Percentiles rank a stretch among this genome's conserved stretches.
phyloP scores from a whole-genome alignment of 148 eudicot species.

The Spergularia bocconei region DNA sequence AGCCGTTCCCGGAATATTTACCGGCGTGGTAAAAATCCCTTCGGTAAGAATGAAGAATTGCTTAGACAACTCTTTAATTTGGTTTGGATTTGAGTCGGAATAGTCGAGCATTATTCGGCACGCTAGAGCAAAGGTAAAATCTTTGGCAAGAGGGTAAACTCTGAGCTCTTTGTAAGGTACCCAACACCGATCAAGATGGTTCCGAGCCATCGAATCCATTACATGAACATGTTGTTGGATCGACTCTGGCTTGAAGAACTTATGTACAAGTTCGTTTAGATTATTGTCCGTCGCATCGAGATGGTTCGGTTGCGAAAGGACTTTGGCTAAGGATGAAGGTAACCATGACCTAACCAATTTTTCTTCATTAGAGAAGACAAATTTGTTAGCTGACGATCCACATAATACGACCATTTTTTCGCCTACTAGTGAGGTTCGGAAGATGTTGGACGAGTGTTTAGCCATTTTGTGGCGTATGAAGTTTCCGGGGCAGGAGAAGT shows the following conservation, averaged over 20 bases:
- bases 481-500: not conserved
- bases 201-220: not conserved
- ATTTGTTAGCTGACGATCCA: not conserved
- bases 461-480: not conserved
- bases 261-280: not conserved
- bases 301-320: not conserved
- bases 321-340: not conserved
- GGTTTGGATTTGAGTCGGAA: not conserved
- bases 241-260: not conserved
- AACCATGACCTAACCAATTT: not conserved
- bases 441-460: not conserved
- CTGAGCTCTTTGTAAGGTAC: conserved; percentile 1
- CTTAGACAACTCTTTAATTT: conserved; percentile 2
- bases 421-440: not conserved
- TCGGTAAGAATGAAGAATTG: conserved; percentile 2
- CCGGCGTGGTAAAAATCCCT: not conserved
- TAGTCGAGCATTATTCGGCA: conserved; percentile 2
- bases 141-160: conserved; percentile 13
- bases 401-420: not conserved
- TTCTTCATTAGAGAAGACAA: not conserved
- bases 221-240: not conserved
- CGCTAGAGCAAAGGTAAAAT: conserved; percentile 8
- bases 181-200: conserved; percentile 9
- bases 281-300: too few relatives aligned
- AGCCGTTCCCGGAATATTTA: conserved; percentile 3